phyloP scores from a whole-genome alignment of 345 rosid genomes.

The Limnanthes douglasii region DNA sequence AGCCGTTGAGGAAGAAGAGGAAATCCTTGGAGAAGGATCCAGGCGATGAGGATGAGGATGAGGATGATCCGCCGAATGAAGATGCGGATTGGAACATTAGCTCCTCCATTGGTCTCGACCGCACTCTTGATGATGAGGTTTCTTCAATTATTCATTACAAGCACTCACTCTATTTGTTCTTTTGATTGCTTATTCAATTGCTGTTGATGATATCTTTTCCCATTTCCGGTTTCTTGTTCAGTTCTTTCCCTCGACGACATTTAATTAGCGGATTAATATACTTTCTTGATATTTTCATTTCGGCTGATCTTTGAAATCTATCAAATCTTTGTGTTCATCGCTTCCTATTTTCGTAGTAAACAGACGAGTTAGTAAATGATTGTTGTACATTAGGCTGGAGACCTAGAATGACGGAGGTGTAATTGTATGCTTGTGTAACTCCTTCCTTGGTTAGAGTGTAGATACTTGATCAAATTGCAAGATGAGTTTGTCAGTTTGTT shows the following conservation, averaged over 20 bases:
- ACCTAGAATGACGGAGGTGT: not conserved
- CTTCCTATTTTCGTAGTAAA: too few relatives aligned
- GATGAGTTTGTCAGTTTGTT: not conserved
- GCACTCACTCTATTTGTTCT: not conserved
- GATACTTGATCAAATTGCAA: not conserved
- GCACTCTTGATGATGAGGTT: slow-evolving; percentile 77
- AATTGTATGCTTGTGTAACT: not conserved
- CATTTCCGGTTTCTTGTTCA: not conserved
- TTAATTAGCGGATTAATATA: too few relatives aligned
- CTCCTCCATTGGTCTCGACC: slow-evolving; percentile 61
- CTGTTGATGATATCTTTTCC: not conserved
- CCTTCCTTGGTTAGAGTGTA: not conserved
- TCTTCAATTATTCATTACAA: not conserved
- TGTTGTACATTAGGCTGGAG: not conserved
- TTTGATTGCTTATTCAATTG: not conserved
- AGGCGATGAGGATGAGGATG: slow-evolving; percentile 19
- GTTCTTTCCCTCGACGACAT: too few relatives aligned
- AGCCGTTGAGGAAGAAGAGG: slow-evolving; percentile 12
- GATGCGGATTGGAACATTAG: slow-evolving; percentile 58
- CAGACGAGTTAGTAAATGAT: too few relatives aligned
- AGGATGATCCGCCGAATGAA: slow-evolving; percentile 7
- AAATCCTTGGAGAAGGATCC: slow-evolving; percentile 23
- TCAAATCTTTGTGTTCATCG: not conserved
- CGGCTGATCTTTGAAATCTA: not conserved
- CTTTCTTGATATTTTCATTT: not conserved